phyloP scores from a whole-genome alignment of 2,329 filamentous ascomycete genomes.

The Venturia oleaginea region DNA sequence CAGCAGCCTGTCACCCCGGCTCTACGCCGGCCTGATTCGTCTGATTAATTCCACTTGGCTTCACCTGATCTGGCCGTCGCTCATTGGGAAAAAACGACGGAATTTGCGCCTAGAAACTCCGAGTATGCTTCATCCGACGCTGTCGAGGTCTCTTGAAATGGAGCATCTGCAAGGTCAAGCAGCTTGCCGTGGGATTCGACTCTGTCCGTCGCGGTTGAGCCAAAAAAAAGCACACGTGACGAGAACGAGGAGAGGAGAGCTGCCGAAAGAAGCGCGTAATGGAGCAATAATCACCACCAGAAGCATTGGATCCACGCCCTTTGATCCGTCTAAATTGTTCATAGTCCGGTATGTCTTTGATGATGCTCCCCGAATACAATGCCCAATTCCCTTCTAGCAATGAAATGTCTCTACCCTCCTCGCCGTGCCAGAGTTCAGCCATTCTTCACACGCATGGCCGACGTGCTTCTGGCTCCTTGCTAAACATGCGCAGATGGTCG shows the following conservation, averaged over 20 bases:
- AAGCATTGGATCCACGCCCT: constrained; percentile 7
- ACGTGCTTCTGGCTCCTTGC: constrained; percentile 2
- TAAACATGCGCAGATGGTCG: constrained; percentile 5
- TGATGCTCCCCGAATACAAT: constrained; percentile 3
- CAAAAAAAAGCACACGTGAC: neutral
- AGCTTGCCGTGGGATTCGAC: neutral
- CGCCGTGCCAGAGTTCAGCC: neutral
- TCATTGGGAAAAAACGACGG: neutral
- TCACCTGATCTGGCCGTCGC: neutral
- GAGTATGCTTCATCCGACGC: neutral
- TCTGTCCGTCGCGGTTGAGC: neutral
- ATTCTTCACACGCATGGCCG: neutral
- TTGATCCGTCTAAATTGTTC: constrained; percentile 4
- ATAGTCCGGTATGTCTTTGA: constrained; percentile 9
- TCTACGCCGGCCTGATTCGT: constrained; percentile 2
- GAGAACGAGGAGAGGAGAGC: neutral
- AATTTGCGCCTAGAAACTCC: neutral
- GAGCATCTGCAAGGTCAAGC: neutral
- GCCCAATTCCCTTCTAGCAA: constrained; percentile 3
- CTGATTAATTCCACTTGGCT: neutral
- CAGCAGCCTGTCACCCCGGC: neutral
- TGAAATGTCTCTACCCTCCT: neutral
- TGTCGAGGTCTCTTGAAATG: neutral
- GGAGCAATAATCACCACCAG: constrained; percentile 8
- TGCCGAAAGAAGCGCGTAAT: constrained; percentile 3